Evolutionary conservation across 2,329 filamentous ascomycete species (phyloP).

Genomic region (Colletotrichum brevisporum): DNA sequence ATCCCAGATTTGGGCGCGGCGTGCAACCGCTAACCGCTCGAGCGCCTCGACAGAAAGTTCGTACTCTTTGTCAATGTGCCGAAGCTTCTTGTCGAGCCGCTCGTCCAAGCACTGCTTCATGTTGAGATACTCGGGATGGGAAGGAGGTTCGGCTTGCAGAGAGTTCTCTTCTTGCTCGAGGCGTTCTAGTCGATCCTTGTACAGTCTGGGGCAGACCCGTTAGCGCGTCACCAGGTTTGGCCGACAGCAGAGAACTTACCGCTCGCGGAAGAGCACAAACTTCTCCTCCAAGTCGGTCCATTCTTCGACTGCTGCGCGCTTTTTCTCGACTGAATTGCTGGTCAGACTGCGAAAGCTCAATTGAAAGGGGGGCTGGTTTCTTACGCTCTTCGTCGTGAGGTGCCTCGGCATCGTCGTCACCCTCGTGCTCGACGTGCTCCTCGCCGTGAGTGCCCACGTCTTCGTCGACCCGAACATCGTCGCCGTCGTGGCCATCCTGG

Average conservation of each 20-base stretch:
- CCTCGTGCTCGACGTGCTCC: constrained; percentile 67
- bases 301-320: constrained; percentile 84
- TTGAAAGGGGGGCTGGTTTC: constrained; percentile 43
- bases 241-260: constrained; percentile 60
- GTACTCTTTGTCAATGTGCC: constrained; percentile 80
- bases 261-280: constrained; percentile 87
- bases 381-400: constrained; percentile 77
- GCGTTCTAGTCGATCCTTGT: constrained; percentile 88
- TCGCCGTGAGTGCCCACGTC: constrained; percentile 68
- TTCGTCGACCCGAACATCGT: constrained; percentile 52
- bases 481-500: constrained; percentile 44
- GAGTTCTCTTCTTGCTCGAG: constrained; percentile 80
- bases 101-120: constrained; percentile 91
- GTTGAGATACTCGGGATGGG: constrained; percentile 91
- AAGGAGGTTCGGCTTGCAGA: constrained; percentile 71
- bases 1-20: constrained; percentile 87
- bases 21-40: constrained; percentile 81
- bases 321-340: constrained; percentile 75
- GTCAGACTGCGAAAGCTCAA: background rate
- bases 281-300: constrained; percentile 87
- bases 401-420: constrained; percentile 72
- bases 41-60: constrained; percentile 82
- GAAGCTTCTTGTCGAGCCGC: constrained; percentile 84
- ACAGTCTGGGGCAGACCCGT: constrained; percentile 71
- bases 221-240: constrained; percentile 6